Percentiles rank a stretch among this genome's conserved stretches.
These are phyloP conservation scores for Boletus hoseneyae DNA, from an alignment of 1,284 basidiomycete species.

Conservation along the genomic window DNA sequence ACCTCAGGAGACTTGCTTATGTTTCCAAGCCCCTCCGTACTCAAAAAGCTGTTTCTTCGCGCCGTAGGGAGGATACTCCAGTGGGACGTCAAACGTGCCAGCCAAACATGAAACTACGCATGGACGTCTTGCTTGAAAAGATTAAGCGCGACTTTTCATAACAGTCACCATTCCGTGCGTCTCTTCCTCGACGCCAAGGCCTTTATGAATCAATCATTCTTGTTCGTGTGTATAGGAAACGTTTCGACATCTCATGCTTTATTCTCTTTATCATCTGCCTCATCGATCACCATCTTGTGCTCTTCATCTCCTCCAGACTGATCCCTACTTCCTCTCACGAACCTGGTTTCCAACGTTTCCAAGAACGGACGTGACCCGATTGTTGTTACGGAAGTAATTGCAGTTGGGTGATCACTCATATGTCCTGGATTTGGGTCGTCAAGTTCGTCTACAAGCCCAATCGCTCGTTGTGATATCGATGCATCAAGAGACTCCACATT, in stretches of 20 bases:
- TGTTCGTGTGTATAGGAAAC: not conserved
- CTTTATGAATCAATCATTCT: not conserved
- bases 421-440: slow-evolving; percentile 80
- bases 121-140: slow-evolving; percentile 74
- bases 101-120: slow-evolving; percentile 76
- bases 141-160: slow-evolving; percentile 57
- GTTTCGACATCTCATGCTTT: slow-evolving; percentile 25
- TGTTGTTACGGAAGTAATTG: slow-evolving; percentile 65
- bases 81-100: slow-evolving; percentile 45
- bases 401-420: slow-evolving; percentile 72
- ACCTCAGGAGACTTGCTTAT: slow-evolving; percentile 61
- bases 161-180: slow-evolving; percentile 3
- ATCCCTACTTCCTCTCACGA: slow-evolving; percentile 48
- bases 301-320: slow-evolving; percentile 29
- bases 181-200: not conserved
- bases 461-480: slow-evolving; percentile 43
- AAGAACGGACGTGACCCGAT: slow-evolving; percentile 44
- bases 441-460: slow-evolving; percentile 78
- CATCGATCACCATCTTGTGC: slow-evolving; percentile 43
- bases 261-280: slow-evolving; percentile 61
- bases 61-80: slow-evolving; percentile 23
- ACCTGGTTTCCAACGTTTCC: slow-evolving; percentile 59
- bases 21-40: slow-evolving; percentile 53
- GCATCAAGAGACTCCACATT: slow-evolving; percentile 31
- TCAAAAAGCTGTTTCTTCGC: slow-evolving; percentile 48